Conservation (phyloP, 2,329 filamentous ascomycete genomes). For the Epichloe sp. region DNA sequence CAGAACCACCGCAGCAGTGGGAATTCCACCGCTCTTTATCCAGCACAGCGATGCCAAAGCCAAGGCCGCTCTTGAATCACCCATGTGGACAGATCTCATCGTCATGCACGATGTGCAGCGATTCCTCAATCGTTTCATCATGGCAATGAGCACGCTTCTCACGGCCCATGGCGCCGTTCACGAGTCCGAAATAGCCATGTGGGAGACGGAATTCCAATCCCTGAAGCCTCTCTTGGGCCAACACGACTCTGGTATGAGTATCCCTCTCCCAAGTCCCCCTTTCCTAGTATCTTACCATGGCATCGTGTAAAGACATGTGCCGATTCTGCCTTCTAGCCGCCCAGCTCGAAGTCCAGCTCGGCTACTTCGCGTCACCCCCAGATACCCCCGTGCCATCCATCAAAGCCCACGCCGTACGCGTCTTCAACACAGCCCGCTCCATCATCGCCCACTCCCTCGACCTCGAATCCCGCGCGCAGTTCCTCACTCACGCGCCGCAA, state of each 20-base stretch:
- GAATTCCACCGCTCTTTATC: constrained; percentile 35
- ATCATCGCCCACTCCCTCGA: constrained; percentile 29
- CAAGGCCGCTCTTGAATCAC: constrained; percentile 23
- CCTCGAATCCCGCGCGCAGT: constrained; percentile 26
- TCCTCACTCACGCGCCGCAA: constrained; percentile 35
- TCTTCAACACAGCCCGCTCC: constrained; percentile 34
- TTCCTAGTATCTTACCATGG: too few relatives aligned
- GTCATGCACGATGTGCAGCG: constrained; percentile 34
- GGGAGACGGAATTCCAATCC: constrained; percentile 40
- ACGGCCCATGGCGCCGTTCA: constrained; percentile 33
- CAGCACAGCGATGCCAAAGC: constrained; percentile 35
- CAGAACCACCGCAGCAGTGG: constrained; percentile 28
- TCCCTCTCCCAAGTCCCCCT: too few relatives aligned
- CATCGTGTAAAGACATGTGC: constrained; percentile 26
- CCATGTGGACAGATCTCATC: constrained; percentile 30
- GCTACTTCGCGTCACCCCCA: constrained; percentile 33
- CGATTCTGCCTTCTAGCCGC: constrained; percentile 35
- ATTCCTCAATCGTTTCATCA: constrained; percentile 36
- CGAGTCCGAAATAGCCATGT: constrained; percentile 30
- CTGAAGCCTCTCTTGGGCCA: constrained; percentile 31
- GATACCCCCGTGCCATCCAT: constrained; percentile 23
- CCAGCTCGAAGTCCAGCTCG: constrained; percentile 38
- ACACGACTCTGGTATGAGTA: constrained; percentile 29
- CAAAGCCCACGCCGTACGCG: constrained; percentile 31
- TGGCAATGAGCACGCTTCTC: constrained; percentile 33